A percentile compares a stretch with the other conserved stretches of the same genome.
These are phyloP conservation scores for Cutaneotrichosporon mucoides DNA, from an alignment of 1,284 basidiomycete species.

Conservation along the genomic window DNA sequence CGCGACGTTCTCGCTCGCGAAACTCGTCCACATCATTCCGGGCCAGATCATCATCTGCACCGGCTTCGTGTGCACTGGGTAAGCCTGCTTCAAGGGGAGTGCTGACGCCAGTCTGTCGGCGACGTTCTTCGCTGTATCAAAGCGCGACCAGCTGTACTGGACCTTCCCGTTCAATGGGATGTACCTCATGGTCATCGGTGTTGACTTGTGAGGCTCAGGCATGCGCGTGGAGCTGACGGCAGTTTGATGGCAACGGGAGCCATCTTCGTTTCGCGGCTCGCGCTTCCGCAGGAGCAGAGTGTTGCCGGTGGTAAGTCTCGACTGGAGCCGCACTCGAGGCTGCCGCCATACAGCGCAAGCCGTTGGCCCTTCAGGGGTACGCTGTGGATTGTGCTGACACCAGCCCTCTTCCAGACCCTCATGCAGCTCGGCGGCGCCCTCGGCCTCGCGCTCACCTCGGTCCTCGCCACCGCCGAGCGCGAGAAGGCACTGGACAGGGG, in stretches of 20 bases:
- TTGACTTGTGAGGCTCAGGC: constrained; percentile 57
- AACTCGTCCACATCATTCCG: constrained; percentile 9
- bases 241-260: constrained; percentile 63
- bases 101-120: constrained; percentile 51
- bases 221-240: not conserved
- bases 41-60: constrained; percentile 54
- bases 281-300: constrained; percentile 64
- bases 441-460: constrained; percentile 65
- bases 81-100: constrained; percentile 3
- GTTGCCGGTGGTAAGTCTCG: constrained; percentile 54
- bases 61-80: constrained; percentile 53
- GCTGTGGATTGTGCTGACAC: constrained; percentile 24
- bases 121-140: constrained; percentile 67
- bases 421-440: constrained; percentile 62
- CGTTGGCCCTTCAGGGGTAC: no score
- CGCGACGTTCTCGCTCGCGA: constrained; percentile 54
- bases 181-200: constrained; percentile 63
- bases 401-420: constrained; percentile 49
- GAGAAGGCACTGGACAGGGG: constrained; percentile 18
- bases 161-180: constrained; percentile 8
- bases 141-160: constrained; percentile 34
- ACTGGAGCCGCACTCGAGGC: no score
- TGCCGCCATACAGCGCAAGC: no score
- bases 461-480: constrained; percentile 53
- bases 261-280: constrained; percentile 65